Evolutionary conservation across 306 rosid genomes (phyloP).

Genomic region (Coriaria nepalensis): DNA sequence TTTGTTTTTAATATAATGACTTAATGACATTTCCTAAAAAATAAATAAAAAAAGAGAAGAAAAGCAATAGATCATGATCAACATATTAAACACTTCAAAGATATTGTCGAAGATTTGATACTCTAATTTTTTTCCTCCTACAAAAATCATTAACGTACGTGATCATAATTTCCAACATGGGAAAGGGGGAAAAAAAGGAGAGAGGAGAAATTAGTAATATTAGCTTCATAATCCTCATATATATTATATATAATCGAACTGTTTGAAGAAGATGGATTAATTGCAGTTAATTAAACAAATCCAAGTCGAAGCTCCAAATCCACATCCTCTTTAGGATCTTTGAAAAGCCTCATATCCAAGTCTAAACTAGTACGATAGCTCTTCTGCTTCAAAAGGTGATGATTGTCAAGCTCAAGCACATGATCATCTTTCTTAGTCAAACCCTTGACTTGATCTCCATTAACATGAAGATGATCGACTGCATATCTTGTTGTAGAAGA

Average conservation of each 20-base stretch:
- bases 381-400: conserved; percentile 23
- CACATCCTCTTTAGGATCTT: conserved; percentile 39
- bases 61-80: too few species aligned
- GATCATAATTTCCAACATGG: too few species aligned
- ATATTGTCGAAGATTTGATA: too few species aligned
- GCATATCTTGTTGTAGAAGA: conserved; percentile 6
- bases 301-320: conserved; percentile 89
- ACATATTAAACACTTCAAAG: too few species aligned
- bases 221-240: background rate
- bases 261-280: conserved; percentile 8
- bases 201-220: background rate
- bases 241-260: background rate
- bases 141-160: background rate
- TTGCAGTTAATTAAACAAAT: conserved; percentile 17
- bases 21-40: too few species aligned
- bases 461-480: conserved; percentile 2
- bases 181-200: too few species aligned
- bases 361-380: conserved; percentile 28
- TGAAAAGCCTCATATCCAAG: conserved; percentile 36
- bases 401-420: too few species aligned
- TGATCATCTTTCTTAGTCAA: conserved; percentile 15
- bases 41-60: too few species aligned
- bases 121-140: background rate
- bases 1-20: too few species aligned
- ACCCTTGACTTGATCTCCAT: conserved; percentile 15